These are phyloP conservation scores for Xenoacremonium recifei DNA, from an alignment of 2,329 filamentous ascomycete genomes.

Conservation along the genomic window DNA sequence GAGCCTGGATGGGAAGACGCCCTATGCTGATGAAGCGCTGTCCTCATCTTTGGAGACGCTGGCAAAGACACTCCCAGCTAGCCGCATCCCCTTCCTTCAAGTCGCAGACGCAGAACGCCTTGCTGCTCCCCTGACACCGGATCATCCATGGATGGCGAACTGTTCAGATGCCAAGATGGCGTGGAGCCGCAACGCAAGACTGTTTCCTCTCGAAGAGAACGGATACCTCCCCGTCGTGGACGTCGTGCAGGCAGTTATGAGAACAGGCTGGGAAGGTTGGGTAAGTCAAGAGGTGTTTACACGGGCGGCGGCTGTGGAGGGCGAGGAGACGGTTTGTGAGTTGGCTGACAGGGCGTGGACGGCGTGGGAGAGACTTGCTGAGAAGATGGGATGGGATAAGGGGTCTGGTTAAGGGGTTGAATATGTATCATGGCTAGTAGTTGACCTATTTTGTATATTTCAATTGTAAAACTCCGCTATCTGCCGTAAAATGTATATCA, in stretches of 20 bases:
- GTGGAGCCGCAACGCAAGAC: constrained; percentile 16
- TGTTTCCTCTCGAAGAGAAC: constrained; percentile 16
- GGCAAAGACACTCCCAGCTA: not conserved
- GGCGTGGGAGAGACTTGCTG: constrained; percentile 15
- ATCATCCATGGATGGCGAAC: constrained; percentile 7
- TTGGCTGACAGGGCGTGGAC: constrained; percentile 10
- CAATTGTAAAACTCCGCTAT: too few species aligned
- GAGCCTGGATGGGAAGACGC: not conserved
- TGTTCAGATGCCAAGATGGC: constrained; percentile 10
- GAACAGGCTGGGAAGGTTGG: constrained; percentile 11
- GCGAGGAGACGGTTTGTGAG: constrained; percentile 5
- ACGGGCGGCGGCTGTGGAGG: constrained; percentile 3
- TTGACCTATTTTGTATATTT: too few species aligned
- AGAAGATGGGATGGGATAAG: constrained; percentile 11
- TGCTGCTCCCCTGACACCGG: not conserved
- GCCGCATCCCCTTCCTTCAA: constrained; percentile 16
- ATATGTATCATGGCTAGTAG: too few species aligned
- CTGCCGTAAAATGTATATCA: too few species aligned
- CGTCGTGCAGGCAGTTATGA: constrained; percentile 27
- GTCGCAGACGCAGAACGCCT: constrained; percentile 17
- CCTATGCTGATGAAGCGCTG: not conserved
- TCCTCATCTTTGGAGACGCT: not conserved
- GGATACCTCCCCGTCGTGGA: constrained; percentile 28
- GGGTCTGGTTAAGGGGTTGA: too few species aligned
- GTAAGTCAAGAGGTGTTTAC: constrained; percentile 22